Percentiles rank a stretch among this genome's conserved stretches.
These are phyloP conservation scores for Saccharomyces pastorianus DNA, from an alignment of 1,139 yeast genomes.

Conservation along the genomic window DNA sequence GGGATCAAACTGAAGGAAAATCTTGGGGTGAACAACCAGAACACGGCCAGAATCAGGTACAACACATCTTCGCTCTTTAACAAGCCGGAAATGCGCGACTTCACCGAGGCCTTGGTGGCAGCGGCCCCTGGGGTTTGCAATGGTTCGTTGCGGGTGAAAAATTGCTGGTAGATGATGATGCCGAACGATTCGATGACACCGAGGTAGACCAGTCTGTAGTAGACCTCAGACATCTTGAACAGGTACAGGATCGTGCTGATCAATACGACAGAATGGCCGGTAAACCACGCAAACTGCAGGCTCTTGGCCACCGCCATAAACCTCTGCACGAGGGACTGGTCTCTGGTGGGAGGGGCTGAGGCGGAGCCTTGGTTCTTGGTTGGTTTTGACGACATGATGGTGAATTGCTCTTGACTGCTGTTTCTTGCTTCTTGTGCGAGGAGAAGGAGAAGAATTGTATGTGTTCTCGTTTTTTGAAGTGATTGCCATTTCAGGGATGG, in stretches of 20 bases:
- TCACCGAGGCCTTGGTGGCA: neutral
- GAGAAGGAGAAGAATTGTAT: no score
- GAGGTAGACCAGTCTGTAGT: constrained; percentile 55
- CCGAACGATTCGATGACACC: constrained; percentile 72
- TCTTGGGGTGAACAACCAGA: constrained; percentile 51
- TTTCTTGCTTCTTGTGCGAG: neutral
- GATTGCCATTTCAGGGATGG: neutral
- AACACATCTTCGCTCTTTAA: constrained; percentile 61
- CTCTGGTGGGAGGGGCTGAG: neutral
- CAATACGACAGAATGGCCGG: constrained; percentile 64
- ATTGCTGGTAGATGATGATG: constrained; percentile 57
- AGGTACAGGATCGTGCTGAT: constrained; percentile 46
- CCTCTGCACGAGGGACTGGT: constrained; percentile 25
- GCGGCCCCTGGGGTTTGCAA: neutral
- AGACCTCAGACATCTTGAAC: constrained; percentile 37
- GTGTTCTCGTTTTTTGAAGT: neutral
- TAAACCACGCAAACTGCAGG: constrained; percentile 34
- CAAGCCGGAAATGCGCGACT: constrained; percentile 20
- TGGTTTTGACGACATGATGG: constrained; percentile 2
- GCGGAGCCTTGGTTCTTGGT: constrained; percentile 4
- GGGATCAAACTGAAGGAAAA: constrained; percentile 54
- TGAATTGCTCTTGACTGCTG: neutral
- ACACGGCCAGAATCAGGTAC: constrained; percentile 49
- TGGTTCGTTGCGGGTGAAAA: constrained; percentile 20
- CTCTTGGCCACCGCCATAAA: constrained; percentile 22